Evolutionary conservation across 768 basidiomycete species (phyloP).

Genomic region (Dentipellis sp.): DNA sequence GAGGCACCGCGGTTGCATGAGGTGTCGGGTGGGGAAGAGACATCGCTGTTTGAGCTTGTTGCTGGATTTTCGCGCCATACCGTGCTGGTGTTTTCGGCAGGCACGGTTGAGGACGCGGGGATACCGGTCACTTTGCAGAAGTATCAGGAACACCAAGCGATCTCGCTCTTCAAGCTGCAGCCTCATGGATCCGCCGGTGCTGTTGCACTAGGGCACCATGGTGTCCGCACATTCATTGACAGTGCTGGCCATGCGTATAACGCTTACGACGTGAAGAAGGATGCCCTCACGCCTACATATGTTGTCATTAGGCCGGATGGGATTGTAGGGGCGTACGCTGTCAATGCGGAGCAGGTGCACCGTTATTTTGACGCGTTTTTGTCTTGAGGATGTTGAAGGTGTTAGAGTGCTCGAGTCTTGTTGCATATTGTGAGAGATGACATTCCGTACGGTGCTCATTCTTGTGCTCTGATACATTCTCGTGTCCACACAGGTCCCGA

Average conservation of each 20-base stretch:
- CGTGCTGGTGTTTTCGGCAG: conserved; percentile 20
- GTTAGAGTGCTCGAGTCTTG: no score
- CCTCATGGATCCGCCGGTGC: background rate
- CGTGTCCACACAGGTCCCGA: no score
- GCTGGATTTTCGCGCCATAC: conserved; percentile 18
- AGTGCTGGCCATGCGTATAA: conserved; percentile 4
- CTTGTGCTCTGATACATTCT: no score
- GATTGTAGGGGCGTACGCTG: background rate
- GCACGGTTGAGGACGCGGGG: no score
- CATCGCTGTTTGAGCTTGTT: conserved; percentile 22
- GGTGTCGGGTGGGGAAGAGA: conserved; percentile 1
- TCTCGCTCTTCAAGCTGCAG: background rate
- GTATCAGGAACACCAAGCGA: background rate
- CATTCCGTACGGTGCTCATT: no score
- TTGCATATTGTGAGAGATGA: no score
- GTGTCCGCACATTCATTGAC: background rate
- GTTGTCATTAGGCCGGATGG: conserved; percentile 8
- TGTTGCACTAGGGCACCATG: no score
- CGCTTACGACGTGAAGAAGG: conserved; percentile 1
- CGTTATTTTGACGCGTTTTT: background rate
- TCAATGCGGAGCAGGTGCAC: background rate
- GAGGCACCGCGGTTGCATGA: conserved; percentile 28
- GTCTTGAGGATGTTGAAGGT: no score
- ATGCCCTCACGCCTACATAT: background rate
- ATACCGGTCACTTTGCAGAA: background rate